Percentiles rank a stretch among this genome's conserved stretches.
Evolutionary conservation across 139 green algal genomes (phyloP).

Genomic region (Haematococcus sp.): DNA sequence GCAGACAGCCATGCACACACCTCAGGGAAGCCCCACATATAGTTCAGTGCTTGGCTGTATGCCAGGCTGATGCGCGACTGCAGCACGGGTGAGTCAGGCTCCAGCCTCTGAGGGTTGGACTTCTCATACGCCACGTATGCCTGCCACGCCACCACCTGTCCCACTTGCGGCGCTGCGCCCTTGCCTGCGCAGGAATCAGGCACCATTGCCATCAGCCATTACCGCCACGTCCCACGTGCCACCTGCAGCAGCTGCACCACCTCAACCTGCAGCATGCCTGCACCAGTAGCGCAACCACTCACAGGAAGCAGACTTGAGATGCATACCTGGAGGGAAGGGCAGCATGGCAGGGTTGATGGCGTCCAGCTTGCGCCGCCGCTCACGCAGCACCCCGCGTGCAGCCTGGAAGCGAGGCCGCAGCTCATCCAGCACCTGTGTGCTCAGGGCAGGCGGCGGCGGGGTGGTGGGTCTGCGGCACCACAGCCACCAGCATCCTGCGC

Average conservation of each 20-base stretch:
- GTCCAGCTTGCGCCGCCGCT: constrained; percentile 52
- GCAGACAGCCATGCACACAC: constrained; percentile 22
- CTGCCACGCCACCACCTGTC: constrained; percentile 62
- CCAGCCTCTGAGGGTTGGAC: constrained; percentile 36
- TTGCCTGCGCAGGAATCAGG: constrained; percentile 33
- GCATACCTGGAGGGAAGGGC: constrained; percentile 64
- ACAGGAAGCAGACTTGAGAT: no score
- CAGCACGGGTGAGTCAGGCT: constrained; percentile 39
- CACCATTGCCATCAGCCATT: no score
- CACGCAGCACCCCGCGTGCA: constrained; percentile 45
- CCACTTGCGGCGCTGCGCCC: constrained; percentile 53
- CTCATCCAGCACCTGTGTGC: constrained; percentile 71
- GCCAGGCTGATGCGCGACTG: constrained; percentile 65
- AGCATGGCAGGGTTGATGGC: constrained; percentile 49
- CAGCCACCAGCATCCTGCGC: no score
- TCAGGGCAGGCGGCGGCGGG: background rate
- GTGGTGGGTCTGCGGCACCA: no score
- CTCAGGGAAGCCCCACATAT: constrained; percentile 74
- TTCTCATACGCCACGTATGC: constrained; percentile 77
- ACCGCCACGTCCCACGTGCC: no score
- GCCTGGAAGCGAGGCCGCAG: constrained; percentile 71
- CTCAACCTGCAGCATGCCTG: no score
- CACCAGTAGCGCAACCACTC: no score
- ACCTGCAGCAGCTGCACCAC: no score
- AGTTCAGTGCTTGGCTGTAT: constrained; percentile 81